Evolutionary conservation across 768 basidiomycete genomes (phyloP), one percentile per base, ranked within the genome.

Genomic region (Pisolithus tinctorius): DNA sequence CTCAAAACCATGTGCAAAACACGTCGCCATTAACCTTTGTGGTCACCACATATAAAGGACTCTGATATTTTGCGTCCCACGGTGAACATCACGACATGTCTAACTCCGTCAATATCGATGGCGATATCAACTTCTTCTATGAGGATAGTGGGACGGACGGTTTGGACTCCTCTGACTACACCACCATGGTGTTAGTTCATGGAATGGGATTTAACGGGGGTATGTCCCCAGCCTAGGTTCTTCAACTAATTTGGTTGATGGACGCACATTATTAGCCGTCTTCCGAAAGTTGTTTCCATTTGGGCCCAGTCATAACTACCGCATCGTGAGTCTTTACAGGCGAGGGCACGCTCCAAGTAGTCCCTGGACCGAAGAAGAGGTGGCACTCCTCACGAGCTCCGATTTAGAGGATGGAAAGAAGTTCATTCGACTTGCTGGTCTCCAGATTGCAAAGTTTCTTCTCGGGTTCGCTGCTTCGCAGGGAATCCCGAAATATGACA

Each of bases 161-260:
- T 2, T 45, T 46, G 20, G 37, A 47, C 27, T 27, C 8, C n/a
- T 44, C 43, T 17, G 17, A 34, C 17, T 52, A 55, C 39, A 55
- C 50, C 3, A 52, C 54, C 5, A n/a, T 55, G 23, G 46, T 55
- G 11, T 52, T 52, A 11, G 26, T 55, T 16, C 54, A 31, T 38
- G 54, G 54, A 16, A 44, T 45, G 46, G 46, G 50, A 39, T 55
- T 55, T 20, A 52, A 55, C 38, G 54, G 39, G 27, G 52, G 54
- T 48, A 13, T 8, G 34, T 34, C 34, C 5, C 34, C 34, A 34
- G 34, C 34, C 11, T 34, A 34, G 13, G 13, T 13, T 34, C 34
- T 34, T 34, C 13, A 4, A 5, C 11, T 34, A 14, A 13, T 34
- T 41, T 41, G 23, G 11, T 13, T 34, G 31, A 47, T 36, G 11